Percentiles rank a stretch among this genome's conserved stretches.
Conservation (phyloP, 2,329 filamentous ascomycete genomes). For the Venturia effusa region DNA sequence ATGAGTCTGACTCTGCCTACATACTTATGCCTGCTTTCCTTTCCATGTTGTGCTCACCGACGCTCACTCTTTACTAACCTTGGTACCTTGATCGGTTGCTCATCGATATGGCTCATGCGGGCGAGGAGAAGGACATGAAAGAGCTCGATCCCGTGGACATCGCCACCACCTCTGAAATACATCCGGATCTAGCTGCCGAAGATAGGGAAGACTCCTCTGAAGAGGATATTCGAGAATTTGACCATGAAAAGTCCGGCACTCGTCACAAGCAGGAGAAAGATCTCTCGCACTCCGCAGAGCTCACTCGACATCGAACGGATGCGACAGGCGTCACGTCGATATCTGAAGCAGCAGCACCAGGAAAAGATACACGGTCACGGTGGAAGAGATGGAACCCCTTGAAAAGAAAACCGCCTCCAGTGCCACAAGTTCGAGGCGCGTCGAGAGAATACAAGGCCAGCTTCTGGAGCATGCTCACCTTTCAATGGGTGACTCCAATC, state of each 20-base stretch:
- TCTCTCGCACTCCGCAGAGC: not conserved
- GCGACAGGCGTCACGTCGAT: not conserved
- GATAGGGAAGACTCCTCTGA: not conserved
- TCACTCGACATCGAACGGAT: not conserved
- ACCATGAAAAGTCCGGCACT: not conserved
- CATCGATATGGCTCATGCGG: conserved; percentile 4
- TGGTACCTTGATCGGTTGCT: not conserved
- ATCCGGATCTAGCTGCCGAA: not conserved
- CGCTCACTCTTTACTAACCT: not conserved
- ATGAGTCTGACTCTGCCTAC: conserved; percentile 1
- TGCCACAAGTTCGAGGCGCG: conserved; percentile 41
- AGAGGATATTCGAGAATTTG: not conserved
- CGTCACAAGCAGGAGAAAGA: not conserved
- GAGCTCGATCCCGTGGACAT: conserved; percentile 9
- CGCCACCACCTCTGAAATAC: not conserved
- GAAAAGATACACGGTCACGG: not conserved
- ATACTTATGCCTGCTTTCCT: not conserved
- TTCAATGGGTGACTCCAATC: conserved; percentile 81
- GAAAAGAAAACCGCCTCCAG: conserved; percentile 41
- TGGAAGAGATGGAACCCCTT: conserved; percentile 29
- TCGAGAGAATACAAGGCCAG: conserved; percentile 63
- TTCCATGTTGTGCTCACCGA: not conserved
- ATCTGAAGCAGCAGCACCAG: not conserved
- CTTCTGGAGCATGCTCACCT: conserved; percentile 66
- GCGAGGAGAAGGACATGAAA: conserved; percentile 5